Base-by-base conservation (phyloP, 139 green algal genomes). In the Auxenochlorella pyrenoidosa region DNA sequence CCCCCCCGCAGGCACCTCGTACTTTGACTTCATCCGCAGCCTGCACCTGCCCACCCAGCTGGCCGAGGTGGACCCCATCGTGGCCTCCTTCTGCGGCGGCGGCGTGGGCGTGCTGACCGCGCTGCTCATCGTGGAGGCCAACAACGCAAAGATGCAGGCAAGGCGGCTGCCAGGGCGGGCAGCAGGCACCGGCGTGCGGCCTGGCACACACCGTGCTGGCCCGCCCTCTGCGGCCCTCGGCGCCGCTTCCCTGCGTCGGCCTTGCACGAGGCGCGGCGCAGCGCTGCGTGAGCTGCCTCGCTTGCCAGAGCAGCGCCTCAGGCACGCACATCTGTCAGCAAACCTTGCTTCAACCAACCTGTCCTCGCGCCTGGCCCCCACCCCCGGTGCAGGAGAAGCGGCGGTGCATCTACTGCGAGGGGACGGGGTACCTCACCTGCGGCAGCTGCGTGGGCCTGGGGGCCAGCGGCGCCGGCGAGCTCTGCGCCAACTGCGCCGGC, bases 81-180 rank as follows among this genome's bases (percentile, higher is more conserved):
- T 99, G 51, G 98, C 98, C 0, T 98, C 96, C 58, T 99, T 99
- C 93, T 98, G 95, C 87, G 98, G 98, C 26, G 97, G 98, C 24
- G 95, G 95, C 51, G 96, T 99, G 77, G 98, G 98, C 22, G 98
- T 98, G 77, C 90, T 99, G 72, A 97, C 94, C 21, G 92, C 96
- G 26, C 94, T 99, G 78, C 91, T 99, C 86, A 92, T 99, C n/a
- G 95, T 99, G 79, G 98, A 99, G 91, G 83, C 94, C 18, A 98
- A 98, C 90, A 99, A 99, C 92, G 93, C 98, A 34, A 96, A 97
- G 88, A 89, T 94, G 80, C 80, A 85, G 80, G 80, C 47, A 54
- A 54, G 47, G 47, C 68, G 22, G 68, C 1, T n/a, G n/a, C n/a
- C n/a, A n/a, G n/a, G n/a, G n/a, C n/a, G n/a, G 32, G 12, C 19